These are phyloP conservation scores for Fraxinus angustifolia DNA, from an alignment of 305 asterid species.

Conservation along the genomic window DNA sequence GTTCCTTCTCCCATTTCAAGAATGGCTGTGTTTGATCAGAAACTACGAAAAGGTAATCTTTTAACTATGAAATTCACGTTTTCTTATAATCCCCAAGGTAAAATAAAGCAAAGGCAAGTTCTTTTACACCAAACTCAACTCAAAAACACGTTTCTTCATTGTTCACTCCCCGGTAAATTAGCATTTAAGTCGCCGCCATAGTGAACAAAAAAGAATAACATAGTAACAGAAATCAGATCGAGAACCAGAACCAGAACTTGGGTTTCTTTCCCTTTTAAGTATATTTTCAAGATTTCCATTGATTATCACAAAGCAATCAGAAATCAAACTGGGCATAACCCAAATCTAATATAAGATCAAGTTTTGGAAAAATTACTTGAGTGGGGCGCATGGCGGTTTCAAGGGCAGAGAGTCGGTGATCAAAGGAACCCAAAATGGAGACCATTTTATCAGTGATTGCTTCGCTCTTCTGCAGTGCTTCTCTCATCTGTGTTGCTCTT, in stretches of 20 bases:
- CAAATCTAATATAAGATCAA: slow-evolving; percentile 16
- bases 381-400: slow-evolving; percentile 99
- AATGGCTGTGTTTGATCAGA: neutral
- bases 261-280: neutral
- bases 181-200: neutral
- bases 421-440: slow-evolving; percentile 84
- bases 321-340: slow-evolving; percentile 17
- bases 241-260: slow-evolving; percentile 1
- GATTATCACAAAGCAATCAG: slow-evolving; percentile 9
- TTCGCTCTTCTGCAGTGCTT: slow-evolving; percentile 75
- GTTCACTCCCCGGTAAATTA: neutral
- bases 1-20: neutral
- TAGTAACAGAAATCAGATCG: slow-evolving; percentile 14
- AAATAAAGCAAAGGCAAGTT: neutral
- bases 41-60: slow-evolving; percentile 1
- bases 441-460: slow-evolving; percentile 87
- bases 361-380: slow-evolving; percentile 44
- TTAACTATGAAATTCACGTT: neutral
- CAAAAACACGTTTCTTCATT: neutral
- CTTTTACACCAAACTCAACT: slow-evolving; percentile 16
- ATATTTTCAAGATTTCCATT: neutral
- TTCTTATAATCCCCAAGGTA: slow-evolving; percentile 5
- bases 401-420: slow-evolving; percentile 86
- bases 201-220: neutral
- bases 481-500: slow-evolving; percentile 76